Base-by-base conservation (phyloP, 148 eudicot species). In the Amaranthus hypochondriacus region DNA sequence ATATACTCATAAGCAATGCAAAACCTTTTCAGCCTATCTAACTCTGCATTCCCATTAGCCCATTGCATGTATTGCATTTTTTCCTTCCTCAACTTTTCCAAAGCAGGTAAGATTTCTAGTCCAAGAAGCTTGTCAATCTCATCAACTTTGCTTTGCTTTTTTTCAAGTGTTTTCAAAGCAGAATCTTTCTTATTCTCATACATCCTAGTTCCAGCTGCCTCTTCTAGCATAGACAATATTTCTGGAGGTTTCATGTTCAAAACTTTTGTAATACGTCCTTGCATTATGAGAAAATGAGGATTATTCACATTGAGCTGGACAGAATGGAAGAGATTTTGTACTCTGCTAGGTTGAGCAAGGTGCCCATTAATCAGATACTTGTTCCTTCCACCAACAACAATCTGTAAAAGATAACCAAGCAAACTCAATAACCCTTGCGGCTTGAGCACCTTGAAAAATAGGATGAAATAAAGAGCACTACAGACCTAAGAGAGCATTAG, bases 131-230 rank as follows among this genome's bases (percentile, higher is more conserved):
- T 90, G 72, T 92, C 91, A 71, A 92, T 92, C 82, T 92, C 98
- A 81, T 90, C 96, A 15, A 92, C 98, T 83, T 92, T 92, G 58
- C 89, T 80, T 64, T 92, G 98, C 76, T 92, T 92, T 72, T 92
- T 92, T 75, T 92, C 99, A 67, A 95, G 96, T 39, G 99, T 95
- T 79, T 92, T 95, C 42, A 95, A 68, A 69, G 99, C 99, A 77
- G 88, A 78, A 83, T 95, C 99, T 84, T 95, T 95, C 88, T 95
- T 95, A 54, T 96, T 92, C 81, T 95, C 99, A 56, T 95, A 95
- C 99, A 95, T 95, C 84, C 99, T 95, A 51, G 99, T 95, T 73
- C 99, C 99, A 77, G 99, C 96, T 73, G 99, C 99, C 81, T 95
- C 99, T 83, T 95, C 99, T 57, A 95, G 96, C 99, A 95, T 95